phyloP scores from a whole-genome alignment of 805 yeast genomes.

The Geotrichum ghanense region DNA sequence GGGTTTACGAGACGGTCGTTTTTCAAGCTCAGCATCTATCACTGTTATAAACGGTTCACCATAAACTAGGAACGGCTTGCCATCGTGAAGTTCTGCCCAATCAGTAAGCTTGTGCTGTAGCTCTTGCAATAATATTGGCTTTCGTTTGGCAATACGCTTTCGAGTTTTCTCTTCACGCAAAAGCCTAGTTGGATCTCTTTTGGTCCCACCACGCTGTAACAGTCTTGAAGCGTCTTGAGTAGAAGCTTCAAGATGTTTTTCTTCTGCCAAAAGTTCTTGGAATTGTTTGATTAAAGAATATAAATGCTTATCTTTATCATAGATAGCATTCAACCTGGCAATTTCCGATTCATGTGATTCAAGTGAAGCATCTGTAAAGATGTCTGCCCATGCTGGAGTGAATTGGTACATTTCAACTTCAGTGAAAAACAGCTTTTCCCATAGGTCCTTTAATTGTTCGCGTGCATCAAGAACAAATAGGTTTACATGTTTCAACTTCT shows the following conservation, averaged over 20 bases:
- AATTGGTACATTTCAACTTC: constrained; percentile 40
- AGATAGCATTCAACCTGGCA: constrained; percentile 36
- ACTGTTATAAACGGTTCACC: constrained; percentile 27
- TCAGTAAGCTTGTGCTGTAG: constrained; percentile 36
- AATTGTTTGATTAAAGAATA: constrained; percentile 45
- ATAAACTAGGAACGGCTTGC: constrained; percentile 27
- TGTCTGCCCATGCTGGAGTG: constrained; percentile 30
- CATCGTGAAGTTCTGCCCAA: constrained; percentile 32
- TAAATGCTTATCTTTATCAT: constrained; percentile 41
- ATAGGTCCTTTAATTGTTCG: constrained; percentile 43
- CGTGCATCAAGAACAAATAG: constrained; percentile 56
- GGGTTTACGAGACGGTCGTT: background rate
- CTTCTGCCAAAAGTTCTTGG: constrained; percentile 46
- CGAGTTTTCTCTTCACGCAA: constrained; percentile 71
- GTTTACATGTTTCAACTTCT: constrained; percentile 54
- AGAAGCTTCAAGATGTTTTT: constrained; percentile 50
- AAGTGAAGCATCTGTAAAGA: constrained; percentile 49
- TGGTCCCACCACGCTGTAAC: constrained; percentile 38
- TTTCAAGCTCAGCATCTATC: background rate
- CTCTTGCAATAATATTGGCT: constrained; percentile 51
- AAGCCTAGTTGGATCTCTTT: constrained; percentile 50
- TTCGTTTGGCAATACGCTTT: constrained; percentile 49
- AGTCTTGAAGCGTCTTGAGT: constrained; percentile 73
- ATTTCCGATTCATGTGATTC: constrained; percentile 57
- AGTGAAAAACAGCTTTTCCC: constrained; percentile 53